Conservation (phyloP, 768 basidiomycete genomes). For the Sistotremastrum suecicum region DNA sequence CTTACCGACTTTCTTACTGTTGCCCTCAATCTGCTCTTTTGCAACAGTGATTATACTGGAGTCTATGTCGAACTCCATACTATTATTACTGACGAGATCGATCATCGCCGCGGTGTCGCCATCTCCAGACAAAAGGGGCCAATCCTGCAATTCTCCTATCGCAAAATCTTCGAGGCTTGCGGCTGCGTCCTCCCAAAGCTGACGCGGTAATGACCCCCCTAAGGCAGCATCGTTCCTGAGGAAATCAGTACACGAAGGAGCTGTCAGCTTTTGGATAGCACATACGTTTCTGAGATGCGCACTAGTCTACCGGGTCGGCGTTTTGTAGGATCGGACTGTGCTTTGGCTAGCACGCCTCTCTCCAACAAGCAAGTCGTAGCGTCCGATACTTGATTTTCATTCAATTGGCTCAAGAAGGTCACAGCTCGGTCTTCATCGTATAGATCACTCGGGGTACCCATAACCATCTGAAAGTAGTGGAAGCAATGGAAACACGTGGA, state of each 20-base stretch:
- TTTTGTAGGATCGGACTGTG: constrained; percentile 47
- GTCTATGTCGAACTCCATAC: constrained; percentile 63
- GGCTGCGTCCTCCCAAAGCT: constrained; percentile 59
- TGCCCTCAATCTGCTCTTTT: constrained; percentile 54
- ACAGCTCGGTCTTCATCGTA: constrained; percentile 53
- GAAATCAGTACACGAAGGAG: neutral
- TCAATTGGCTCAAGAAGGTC: constrained; percentile 42
- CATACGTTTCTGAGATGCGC: constrained; percentile 62
- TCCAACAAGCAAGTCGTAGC: constrained; percentile 48
- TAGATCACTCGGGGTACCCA: constrained; percentile 55
- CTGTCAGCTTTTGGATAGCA: constrained; percentile 7
- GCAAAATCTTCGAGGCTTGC: constrained; percentile 43
- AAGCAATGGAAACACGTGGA: neutral
- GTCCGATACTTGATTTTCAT: constrained; percentile 32
- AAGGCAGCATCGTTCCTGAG: constrained; percentile 53
- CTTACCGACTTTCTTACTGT: constrained; percentile 80
- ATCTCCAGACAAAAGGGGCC: constrained; percentile 68
- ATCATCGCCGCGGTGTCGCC: constrained; percentile 69
- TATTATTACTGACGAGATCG: constrained; percentile 70
- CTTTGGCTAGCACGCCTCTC: constrained; percentile 53
- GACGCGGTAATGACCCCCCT: constrained; percentile 46
- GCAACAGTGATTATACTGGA: constrained; percentile 42
- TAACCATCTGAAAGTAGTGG: constrained; percentile 42
- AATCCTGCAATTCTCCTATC: constrained; percentile 49
- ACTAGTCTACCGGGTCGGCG: constrained; percentile 57